These are phyloP conservation scores for Fusarium incarnatum DNA, from an alignment of 2,329 filamentous ascomycete species.

Conservation along the genomic window DNA sequence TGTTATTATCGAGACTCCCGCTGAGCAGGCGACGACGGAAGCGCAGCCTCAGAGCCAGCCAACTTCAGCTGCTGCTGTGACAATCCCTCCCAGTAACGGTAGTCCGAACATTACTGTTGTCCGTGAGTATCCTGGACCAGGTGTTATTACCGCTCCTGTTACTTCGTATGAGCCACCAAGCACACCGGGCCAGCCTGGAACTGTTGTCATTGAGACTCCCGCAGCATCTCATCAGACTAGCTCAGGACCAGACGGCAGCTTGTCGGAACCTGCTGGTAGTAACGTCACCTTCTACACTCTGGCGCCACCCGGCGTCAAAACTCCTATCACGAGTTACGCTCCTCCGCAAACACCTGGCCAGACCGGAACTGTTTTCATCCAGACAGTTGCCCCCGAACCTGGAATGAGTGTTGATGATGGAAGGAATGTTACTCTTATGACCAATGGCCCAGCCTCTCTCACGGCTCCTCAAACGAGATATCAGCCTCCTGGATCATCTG, in stretches of 20 bases:
- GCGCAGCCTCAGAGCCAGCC: background rate
- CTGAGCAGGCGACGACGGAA: background rate
- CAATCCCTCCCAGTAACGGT: constrained; percentile 17
- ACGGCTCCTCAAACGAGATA: constrained; percentile 24
- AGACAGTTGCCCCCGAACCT: constrained; percentile 16
- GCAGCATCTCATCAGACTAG: constrained; percentile 8
- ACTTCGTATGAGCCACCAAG: constrained; percentile 28
- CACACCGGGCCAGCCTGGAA: constrained; percentile 18
- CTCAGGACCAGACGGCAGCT: background rate
- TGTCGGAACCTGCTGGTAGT: background rate
- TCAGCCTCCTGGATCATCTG: constrained; percentile 5
- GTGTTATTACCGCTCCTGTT: constrained; percentile 24
- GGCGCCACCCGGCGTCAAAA: constrained; percentile 14
- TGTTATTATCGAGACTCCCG: constrained; percentile 18
- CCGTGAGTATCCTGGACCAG: constrained; percentile 25
- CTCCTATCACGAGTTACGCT: constrained; percentile 21
- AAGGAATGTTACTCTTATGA: constrained; percentile 23
- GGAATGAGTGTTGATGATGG: background rate
- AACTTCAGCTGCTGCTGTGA: constrained; percentile 16
- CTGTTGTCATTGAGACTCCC: constrained; percentile 29
- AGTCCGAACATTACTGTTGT: constrained; percentile 30
- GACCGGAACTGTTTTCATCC: constrained; percentile 25
- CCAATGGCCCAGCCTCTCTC: constrained; percentile 11
- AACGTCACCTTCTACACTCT: constrained; percentile 30
- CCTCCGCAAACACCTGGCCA: constrained; percentile 22